Conservation (phyloP, 208 protist genomes). For the Trypanosoma grayi region DNA sequence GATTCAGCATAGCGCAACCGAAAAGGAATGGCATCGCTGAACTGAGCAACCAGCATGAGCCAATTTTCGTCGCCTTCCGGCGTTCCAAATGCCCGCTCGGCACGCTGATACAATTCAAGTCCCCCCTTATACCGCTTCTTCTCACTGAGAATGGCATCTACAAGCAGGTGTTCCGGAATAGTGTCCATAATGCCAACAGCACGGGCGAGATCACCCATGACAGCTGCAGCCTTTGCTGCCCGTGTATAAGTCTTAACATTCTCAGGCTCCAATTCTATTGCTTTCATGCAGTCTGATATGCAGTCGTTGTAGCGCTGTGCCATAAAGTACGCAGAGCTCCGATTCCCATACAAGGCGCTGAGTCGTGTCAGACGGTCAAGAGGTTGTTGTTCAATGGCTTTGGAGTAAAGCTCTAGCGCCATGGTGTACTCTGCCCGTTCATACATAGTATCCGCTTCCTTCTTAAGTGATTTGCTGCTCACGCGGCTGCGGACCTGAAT, state of each 20-base stretch:
- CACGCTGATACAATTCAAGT: conserved; percentile 55
- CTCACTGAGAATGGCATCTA: conserved; percentile 35
- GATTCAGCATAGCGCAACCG: conserved; percentile 80
- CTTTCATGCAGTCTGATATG: conserved; percentile 77
- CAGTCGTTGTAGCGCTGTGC: conserved; percentile 74
- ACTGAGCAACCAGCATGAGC: conserved; percentile 80
- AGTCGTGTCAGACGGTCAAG: conserved; percentile 55
- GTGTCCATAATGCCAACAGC: conserved; percentile 61
- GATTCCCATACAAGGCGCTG: conserved; percentile 80
- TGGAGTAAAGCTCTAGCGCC: conserved; percentile 82
- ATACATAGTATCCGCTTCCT: conserved; percentile 85
- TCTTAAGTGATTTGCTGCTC: conserved; percentile 69
- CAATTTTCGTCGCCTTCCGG: conserved; percentile 78
- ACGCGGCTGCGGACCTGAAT: conserved; percentile 14
- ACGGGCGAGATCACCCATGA: conserved; percentile 75
- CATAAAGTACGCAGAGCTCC: conserved; percentile 90
- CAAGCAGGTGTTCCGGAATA: conserved; percentile 37
- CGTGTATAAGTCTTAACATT: conserved; percentile 74
- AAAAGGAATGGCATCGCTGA: conserved; percentile 69
- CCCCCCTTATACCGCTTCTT: conserved; percentile 57
- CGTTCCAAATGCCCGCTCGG: conserved; percentile 63
- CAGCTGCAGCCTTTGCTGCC: conserved; percentile 68
- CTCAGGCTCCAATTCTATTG: conserved; percentile 62
- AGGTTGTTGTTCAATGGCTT: conserved; percentile 71
- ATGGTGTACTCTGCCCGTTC: conserved; percentile 75